Percentiles rank a stretch among this genome's conserved stretches.
These are phyloP conservation scores for Phytophthora tentaculata DNA, from an alignment of 352 stramenopile species.

Conservation along the genomic window DNA sequence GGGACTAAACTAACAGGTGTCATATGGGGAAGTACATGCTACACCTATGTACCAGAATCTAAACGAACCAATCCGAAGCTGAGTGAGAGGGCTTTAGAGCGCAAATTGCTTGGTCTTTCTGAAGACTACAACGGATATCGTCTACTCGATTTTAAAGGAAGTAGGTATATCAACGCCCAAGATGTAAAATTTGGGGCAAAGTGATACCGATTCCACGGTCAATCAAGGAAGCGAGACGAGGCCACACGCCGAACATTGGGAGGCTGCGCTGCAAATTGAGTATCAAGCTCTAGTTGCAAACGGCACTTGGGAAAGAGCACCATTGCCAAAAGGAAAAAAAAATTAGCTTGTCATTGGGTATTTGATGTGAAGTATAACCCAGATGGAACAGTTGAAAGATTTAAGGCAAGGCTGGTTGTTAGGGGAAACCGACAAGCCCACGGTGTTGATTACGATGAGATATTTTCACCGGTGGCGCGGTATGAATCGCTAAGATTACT, in stretches of 20 bases:
- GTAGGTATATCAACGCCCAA: not conserved
- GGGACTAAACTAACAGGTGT: not conserved
- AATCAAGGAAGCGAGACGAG: not conserved
- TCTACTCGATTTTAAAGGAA: not conserved
- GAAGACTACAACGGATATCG: not conserved
- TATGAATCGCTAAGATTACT: too few species aligned
- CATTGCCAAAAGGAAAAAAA: not conserved
- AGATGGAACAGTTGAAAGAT: too few species aligned
- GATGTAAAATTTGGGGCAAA: not conserved
- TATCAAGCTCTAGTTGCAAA: not conserved
- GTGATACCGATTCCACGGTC: slow-evolving; percentile 1
- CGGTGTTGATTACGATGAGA: too few species aligned
- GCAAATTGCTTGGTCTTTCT: not conserved
- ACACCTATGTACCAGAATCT: not conserved
- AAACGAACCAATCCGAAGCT: not conserved
- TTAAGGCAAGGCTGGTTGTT: too few species aligned
- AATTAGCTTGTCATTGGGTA: not conserved
- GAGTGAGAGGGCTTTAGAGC: not conserved
- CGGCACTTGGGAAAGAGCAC: not conserved
- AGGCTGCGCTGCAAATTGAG: not conserved
- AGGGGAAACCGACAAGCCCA: too few species aligned
- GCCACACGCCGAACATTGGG: not conserved
- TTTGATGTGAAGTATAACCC: too few species aligned
- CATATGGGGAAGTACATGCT: not conserved
- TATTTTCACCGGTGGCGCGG: too few species aligned